Conservation (phyloP, 257 asterid species). For the Lantana camara region DNA sequence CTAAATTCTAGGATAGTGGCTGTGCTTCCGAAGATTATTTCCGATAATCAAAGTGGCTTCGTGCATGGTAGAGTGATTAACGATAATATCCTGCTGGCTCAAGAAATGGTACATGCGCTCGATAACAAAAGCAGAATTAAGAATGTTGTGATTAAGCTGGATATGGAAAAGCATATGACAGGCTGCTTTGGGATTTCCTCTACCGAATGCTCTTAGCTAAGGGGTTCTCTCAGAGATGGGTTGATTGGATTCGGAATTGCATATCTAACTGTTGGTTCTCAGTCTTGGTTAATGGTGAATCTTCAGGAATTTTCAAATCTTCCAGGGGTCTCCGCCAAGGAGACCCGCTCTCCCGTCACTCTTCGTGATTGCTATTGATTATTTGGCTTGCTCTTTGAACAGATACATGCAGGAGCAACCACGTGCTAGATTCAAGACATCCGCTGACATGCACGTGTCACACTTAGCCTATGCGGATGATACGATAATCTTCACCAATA, state of each 20-base stretch:
- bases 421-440: no score
- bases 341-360: not conserved
- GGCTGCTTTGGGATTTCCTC: not conserved
- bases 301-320: not conserved
- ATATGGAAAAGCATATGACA: not conserved
- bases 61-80: no score
- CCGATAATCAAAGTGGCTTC: not conserved
- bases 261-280: no score
- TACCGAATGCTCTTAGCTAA: no score
- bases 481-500: not conserved
- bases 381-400: not conserved
- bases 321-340: not conserved
- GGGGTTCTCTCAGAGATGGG: no score
- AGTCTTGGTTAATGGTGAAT: not conserved
- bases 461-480: not conserved
- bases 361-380: not conserved
- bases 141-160: not conserved
- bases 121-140: no score
- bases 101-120: not conserved
- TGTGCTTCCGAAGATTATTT: not conserved
- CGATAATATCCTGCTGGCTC: no score
- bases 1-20: not conserved
- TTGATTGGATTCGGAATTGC: no score
- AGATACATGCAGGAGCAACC: no score
- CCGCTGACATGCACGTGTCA: not conserved